A percentile compares a stretch with the other conserved stretches of the same genome.
These are phyloP conservation scores for Catunica adiposa DNA, from an alignment of 2,329 filamentous ascomycete species.

Conservation along the genomic window DNA sequence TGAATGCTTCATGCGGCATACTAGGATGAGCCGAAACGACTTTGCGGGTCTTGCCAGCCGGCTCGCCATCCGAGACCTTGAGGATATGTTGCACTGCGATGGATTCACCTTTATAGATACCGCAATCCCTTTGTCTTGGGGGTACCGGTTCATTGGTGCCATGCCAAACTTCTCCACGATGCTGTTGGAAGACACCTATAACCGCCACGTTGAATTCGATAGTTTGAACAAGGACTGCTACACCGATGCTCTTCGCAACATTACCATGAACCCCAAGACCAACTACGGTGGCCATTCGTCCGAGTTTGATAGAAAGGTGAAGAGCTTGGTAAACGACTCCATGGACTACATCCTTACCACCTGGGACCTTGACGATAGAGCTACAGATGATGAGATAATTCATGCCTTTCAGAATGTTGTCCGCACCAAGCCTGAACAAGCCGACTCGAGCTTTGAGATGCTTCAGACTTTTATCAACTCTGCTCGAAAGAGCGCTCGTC, in stretches of 20 bases:
- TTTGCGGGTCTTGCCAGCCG: slow-evolving; percentile 19
- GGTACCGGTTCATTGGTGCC: slow-evolving; percentile 21
- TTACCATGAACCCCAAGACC: slow-evolving; percentile 10
- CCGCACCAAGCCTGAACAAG: slow-evolving; percentile 16
- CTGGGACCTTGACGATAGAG: slow-evolving; percentile 15
- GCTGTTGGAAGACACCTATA: slow-evolving; percentile 14
- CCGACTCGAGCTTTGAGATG: slow-evolving; percentile 16
- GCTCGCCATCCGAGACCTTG: slow-evolving; percentile 18
- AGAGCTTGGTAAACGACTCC: slow-evolving; percentile 11
- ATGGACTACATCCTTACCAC: slow-evolving; percentile 15
- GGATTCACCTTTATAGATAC: slow-evolving; percentile 20
- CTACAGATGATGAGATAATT: slow-evolving; percentile 17
- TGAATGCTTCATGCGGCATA: slow-evolving; percentile 25
- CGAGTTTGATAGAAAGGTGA: slow-evolving; percentile 14
- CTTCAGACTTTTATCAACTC: slow-evolving; percentile 16
- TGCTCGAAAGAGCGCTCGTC: slow-evolving; percentile 14
- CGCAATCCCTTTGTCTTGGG: slow-evolving; percentile 10
- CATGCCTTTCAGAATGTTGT: slow-evolving; percentile 16
- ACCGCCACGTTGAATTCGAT: slow-evolving; percentile 13
- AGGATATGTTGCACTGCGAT: slow-evolving; percentile 18
- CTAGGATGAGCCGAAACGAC: slow-evolving; percentile 19
- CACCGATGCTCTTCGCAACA: slow-evolving; percentile 14
- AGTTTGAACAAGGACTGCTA: slow-evolving; percentile 13
- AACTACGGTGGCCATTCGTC: slow-evolving; percentile 9
- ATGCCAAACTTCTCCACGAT: slow-evolving; percentile 20